Base-by-base conservation (phyloP, 495 filamentous ascomycete species). In the Pyronema omphalodes region DNA sequence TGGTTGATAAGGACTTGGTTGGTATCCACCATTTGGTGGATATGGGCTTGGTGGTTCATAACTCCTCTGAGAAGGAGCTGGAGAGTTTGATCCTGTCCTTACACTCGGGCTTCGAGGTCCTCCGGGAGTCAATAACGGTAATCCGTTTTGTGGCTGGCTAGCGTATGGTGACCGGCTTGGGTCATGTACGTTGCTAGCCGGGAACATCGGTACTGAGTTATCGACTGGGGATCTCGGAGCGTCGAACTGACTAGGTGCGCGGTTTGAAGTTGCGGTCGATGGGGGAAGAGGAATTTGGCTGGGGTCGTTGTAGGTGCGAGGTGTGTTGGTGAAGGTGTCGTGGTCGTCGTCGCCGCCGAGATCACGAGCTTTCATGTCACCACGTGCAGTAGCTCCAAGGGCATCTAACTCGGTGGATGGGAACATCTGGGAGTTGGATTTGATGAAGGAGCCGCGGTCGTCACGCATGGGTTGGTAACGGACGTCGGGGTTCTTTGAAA, bases 401-500 rank as follows among this genome's bases (percentile, higher is more conserved):
- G 91, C 91, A 69, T 96, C 89, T 54, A 98, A 73, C 65, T 98
- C 91, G 3, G 83, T 91, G 18, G 70, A 71, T 14, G 70, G 68
- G 36, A 76, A 84, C 53, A 96, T 73, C 60, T 88, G 78, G n/a
- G 84, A 82, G 59, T 93, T 82, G 4, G 89, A 95, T 73, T 98
- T 98, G 80, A 95, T 95, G 70, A 96, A 95, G 3, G 88, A 94
- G 44, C 84, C 85, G 55, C 91, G 83, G 70, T 96, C 91, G 65
- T 96, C 91, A 51, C 83, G 80, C 87, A 98, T 95, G 53, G 84
- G 86, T 68, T 95, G 88, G 70, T 96, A 98, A 36, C 91, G 84
- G 19, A 81, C 83, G 67, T 98, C 91, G 14, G 91, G 91, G 70
- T 98, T 91, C 76, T 95, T 94, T 49, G 85, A 86, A 63, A 87